Evolutionary conservation across 1,284 basidiomycete species (phyloP), one percentile per base, ranked within the genome.

Genomic region (Boletellus deceptivus): DNA sequence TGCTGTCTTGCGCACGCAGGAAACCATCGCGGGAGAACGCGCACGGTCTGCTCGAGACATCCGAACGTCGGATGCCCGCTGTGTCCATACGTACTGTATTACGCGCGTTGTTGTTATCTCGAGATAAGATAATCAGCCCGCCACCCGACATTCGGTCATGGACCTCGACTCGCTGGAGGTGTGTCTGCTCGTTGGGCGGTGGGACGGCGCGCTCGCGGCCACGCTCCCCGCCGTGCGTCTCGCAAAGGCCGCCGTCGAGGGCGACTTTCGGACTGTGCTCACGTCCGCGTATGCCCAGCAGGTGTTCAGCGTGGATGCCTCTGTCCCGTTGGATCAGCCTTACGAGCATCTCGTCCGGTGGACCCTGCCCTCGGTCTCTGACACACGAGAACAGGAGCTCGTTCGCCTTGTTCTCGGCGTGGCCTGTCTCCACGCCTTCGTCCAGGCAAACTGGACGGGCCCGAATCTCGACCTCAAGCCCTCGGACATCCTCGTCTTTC

Each of bases 401-500:
- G 56, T 80, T 35, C 76, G 78, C 18, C 73, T 98, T 34, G 68
- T 80, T 14, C 59, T 93, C 1, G 93, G 84, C 0, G 78, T 95
- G 3, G 86, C 92, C 4, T 86, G 86, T 49, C 75, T 98, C 25
- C 92, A 97, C 57, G 83, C 91, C 0, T 99, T 96, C 71, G 77
- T 96, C 0, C 97, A 99, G 69, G 78, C 79, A 34, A 99, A 99
- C 71, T 99, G 93, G 93, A 98, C 95, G 0, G 97, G 97, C 1
- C 97, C 97, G 1, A 81, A 92, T 61, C 77, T 97, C 38, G 75
- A 86, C 54, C 66, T 93, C 64, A 70, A 69, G 58, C 77, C 79
- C 52, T 70, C 76, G 49, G 78, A 83, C 35, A 59, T 85, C 45
- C 69, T 86, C 61, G 61, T 69, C 31, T 61, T 73, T 46, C 61